Evolutionary conservation across 768 basidiomycete genomes (phyloP), one percentile per base, ranked within the genome.

Genomic region (Suillus subluteus): DNA sequence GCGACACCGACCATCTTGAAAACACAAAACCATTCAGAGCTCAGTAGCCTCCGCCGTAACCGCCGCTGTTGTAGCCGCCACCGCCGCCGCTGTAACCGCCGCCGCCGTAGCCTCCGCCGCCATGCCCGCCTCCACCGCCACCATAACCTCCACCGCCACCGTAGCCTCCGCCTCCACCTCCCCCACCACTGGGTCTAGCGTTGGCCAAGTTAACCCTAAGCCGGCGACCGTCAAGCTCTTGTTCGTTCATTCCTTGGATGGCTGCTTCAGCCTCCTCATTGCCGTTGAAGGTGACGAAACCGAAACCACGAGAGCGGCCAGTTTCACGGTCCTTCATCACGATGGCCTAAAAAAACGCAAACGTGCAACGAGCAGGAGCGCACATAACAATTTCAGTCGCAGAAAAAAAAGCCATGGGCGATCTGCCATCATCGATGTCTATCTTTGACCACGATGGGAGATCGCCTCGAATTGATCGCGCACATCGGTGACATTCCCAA

Each of bases 231-330:
- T 87, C 86, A 15, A 87, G 76, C 0, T 86, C 85, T 69, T 82
- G 81, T 8, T 87, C 86, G 73, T 87, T 75, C 74, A 86, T 71
- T 55, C 62, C 73, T 7, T 32, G 11, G 72, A 87, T 85, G 44
- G 86, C 84, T 65, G 76, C 74, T 1, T 86, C 66, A 65, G 86
- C 86, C 70, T 85, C 79, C 0, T 56, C 52, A 3, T 38, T 3
- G 65, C 58, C 55, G 56, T n/a, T 23, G 50, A 75, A 81, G 50
- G 81, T 84, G 69, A 86, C 86, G 70, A 87, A 87, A 65, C 85
- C 86, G 76, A 87, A 87, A 68, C 86, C 86, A 71, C 86, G 81
- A 65, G 84, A 85, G 68, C 86, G 83, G 65, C 84, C 84, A 59
- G 86, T 87, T 69, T 87, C 86, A 66, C 85, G 82, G 76, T 87